Conservation (phyloP, 2,329 filamentous ascomycete species). For the Ceratocystis eucalypticola region DNA sequence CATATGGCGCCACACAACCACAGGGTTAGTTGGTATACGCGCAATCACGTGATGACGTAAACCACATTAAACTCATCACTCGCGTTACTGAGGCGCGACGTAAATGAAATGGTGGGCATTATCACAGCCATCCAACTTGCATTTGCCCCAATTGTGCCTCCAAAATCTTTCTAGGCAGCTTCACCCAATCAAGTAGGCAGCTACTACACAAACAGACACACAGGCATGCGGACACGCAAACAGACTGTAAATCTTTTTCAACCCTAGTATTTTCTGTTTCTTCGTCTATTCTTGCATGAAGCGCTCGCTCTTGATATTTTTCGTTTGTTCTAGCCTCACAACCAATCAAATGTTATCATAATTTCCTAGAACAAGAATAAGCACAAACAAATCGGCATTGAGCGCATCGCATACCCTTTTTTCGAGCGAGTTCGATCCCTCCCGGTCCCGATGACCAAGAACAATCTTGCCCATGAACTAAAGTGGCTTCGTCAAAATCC, state of each 20-base stretch:
- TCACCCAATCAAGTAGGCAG: not conserved
- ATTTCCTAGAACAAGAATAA: not conserved
- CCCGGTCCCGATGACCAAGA: conserved; percentile 43
- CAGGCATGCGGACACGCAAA: not conserved
- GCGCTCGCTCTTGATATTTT: not conserved
- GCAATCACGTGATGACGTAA: conserved; percentile 11
- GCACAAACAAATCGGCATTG: not conserved
- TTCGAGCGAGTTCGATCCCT: not conserved
- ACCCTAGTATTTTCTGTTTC: not conserved
- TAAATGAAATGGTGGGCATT: not conserved
- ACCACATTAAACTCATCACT: not conserved
- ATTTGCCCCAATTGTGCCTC: not conserved
- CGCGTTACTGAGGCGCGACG: not conserved
- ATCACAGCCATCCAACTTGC: not conserved
- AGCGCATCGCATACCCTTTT: not conserved
- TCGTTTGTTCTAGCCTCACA: not conserved
- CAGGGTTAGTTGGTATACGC: not conserved
- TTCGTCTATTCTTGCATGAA: not conserved
- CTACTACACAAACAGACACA: not conserved
- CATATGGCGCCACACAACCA: not conserved
- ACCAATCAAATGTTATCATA: not conserved
- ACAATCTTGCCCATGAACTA: conserved; percentile 45
- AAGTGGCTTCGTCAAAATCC: conserved; percentile 43
- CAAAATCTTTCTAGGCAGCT: conserved; percentile 2
- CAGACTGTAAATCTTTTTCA: not conserved